Evolutionary conservation across 495 filamentous ascomycete genomes (phyloP), one percentile per base, ranked within the genome.

Genomic region (Penicillium maclennaniae): DNA sequence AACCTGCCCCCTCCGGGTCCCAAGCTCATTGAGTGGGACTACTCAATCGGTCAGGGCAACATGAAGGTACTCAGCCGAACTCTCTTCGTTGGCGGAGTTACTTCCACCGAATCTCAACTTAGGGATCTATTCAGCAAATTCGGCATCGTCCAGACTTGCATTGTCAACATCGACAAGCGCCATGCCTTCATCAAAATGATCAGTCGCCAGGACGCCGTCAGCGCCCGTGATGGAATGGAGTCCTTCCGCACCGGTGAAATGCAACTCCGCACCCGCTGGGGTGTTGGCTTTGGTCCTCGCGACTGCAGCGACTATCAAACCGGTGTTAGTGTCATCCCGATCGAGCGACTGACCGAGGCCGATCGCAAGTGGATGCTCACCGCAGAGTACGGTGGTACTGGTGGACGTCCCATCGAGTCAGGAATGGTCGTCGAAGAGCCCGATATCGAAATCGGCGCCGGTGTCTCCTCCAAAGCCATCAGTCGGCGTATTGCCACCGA

Each of bases 111-210:
- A 66, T 73, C 79, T 16, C 89, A 95, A 58, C 75, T 99, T 43
- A 83, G 89, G 20, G 74, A 71, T 23, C 82, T 91, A 25, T 97
- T 99, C 62, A 71, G 74, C 59, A 82, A 81, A 20, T 96, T 83
- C 63, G 93, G 93, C 43, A 69, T 83, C 42, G 95, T 99, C 1
- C 93, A 99, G 63, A 95, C 91, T 10, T 96, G 91, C 69, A 99
- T 99, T 54, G 92, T 97, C 62, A 96, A 97, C 71, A 85, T 87
- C 53, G 95, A 97, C 59, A 97, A 96, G 71, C 87, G 93, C 20
- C 95, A 97, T 71, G 93, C 93, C 12, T 99, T 99, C 62, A 92
- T 99, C 56, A 99, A 99, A 70, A 97, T 99, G 93, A 80, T 91
- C 51, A 89, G 80, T 49, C 91, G 95, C 21, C 75, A 80, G 26